Evolutionary conservation across 2,329 filamentous ascomycete genomes (phyloP), one percentile per base, ranked within the genome.

Genomic region (Talaromyces rugulosus): DNA sequence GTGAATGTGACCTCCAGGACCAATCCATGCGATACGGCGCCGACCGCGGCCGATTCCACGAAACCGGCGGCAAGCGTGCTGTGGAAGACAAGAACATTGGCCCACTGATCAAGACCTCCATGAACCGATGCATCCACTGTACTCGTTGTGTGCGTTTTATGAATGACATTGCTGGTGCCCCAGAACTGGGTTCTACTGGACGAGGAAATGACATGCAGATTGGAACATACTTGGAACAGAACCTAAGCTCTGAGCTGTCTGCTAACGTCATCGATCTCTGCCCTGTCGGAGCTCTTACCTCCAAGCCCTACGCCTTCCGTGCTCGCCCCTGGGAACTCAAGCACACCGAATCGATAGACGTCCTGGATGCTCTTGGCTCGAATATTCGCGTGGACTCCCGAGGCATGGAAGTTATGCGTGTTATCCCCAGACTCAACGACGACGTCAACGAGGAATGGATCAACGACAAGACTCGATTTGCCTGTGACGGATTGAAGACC

Each of bases 381-480:
- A 96, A 96, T 76, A 96, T 99, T 71, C 89, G 95, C 52, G 88
- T 98, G 52, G 95, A 99, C 79, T 89, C 92, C 62, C 88, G 95
- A 72, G 95, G 95, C 63, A 83, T 97, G 67, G 93, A 98, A 80
- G 94, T 99, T 58, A 96, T 99, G 93, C 89, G 95, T 70, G 85
- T 99, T 64, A 75, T 97, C 16, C 95, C 95, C 63, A 87, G 95
- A 70, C 84, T 99, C 64, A 99, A 99, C 76, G 95, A 99, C 74
- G 93, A 98, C 71, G 87, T 99, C 71, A 99, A 99, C 77, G 95
- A 99, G 81, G 95, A 99, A 79, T 99, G 95, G 95, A 98, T 99
- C 77, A 95, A 98, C 79, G 95, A 99, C 82, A 99, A 98, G 85
- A 89, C 92, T 47, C 88, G 95, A 67, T 99, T 98, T 76, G 94